Evolutionary conservation across 2,329 filamentous ascomycete genomes (phyloP).

Genomic region (Monosporascus sp.): DNA sequence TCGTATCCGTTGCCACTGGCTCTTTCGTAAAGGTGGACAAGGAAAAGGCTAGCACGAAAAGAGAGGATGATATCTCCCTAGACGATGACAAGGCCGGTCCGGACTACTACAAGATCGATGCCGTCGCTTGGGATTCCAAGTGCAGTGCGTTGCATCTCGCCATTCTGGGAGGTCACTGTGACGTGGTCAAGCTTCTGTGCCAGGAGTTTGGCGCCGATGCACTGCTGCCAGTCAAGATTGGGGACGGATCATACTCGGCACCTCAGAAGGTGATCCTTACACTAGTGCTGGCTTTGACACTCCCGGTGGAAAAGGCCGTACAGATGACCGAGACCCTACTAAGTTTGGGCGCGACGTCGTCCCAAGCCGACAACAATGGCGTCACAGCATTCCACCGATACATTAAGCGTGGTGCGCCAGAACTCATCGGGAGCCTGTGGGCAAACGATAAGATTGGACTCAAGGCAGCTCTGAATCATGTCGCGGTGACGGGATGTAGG

Average conservation of each 20-base stretch:
- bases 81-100: constrained; percentile 62
- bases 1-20: constrained; percentile 54
- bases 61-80: constrained; percentile 37
- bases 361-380: constrained; percentile 64
- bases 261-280: constrained; percentile 61
- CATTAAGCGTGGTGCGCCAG: constrained; percentile 43
- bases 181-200: constrained; percentile 65
- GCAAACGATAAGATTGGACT: constrained; percentile 56
- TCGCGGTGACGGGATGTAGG: constrained; percentile 37
- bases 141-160: constrained; percentile 74
- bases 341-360: constrained; percentile 63
- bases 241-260: constrained; percentile 39
- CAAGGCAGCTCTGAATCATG: constrained; percentile 61
- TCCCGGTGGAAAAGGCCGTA: constrained; percentile 58
- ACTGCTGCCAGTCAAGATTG: constrained; percentile 66
- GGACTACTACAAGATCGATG: constrained; percentile 74
- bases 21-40: constrained; percentile 67
- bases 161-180: constrained; percentile 65
- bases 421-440: constrained; percentile 44
- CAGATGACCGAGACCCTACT: constrained; percentile 62
- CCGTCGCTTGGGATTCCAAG: constrained; percentile 73
- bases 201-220: constrained; percentile 72
- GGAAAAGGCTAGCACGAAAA: constrained; percentile 29
- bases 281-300: constrained; percentile 59
- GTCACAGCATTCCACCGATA: constrained; percentile 63